Conservation (phyloP, 2,329 filamentous ascomycete genomes). For the Akanthomyces lecanii region DNA sequence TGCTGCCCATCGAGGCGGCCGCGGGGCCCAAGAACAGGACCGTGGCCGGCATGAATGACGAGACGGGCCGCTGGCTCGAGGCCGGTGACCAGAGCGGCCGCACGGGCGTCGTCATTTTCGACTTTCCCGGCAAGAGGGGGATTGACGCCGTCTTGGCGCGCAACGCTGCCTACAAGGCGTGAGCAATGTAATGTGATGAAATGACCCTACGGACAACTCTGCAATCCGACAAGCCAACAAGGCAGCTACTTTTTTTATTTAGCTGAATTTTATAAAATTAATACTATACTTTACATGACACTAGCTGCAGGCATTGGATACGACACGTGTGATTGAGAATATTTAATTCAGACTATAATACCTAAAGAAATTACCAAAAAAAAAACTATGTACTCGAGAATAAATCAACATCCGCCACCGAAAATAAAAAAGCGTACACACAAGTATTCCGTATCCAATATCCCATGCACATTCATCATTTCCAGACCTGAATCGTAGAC, state of each 20-base stretch:
- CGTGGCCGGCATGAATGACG: conserved; percentile 46
- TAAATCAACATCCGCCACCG: not conserved
- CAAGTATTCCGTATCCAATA: not conserved
- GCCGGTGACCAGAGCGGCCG: conserved; percentile 26
- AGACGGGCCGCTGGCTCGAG: conserved; percentile 42
- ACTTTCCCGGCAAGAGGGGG: conserved; percentile 43
- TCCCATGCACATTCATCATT: conserved; percentile 2
- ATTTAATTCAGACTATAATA: not conserved
- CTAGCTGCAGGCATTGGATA: not conserved
- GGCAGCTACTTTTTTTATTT: too few relatives aligned
- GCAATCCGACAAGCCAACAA: too few relatives aligned
- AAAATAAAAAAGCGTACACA: not conserved
- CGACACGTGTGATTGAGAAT: not conserved
- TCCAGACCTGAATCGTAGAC: not conserved
- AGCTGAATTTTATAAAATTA: not conserved
- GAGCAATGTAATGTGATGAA: not conserved
- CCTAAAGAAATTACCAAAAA: not conserved
- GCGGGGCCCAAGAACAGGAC: conserved; percentile 41
- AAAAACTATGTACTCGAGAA: conserved; percentile 13
- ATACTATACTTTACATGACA: not conserved
- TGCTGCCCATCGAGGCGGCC: conserved; percentile 47
- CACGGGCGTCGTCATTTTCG: conserved; percentile 45
- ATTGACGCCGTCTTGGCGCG: conserved; percentile 40
- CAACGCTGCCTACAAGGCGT: conserved; percentile 31
- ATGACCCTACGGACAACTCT: too few relatives aligned